Percentiles rank a stretch among this genome's conserved stretches.
Conservation (phyloP, 176 grass and related monocot genomes). For the Juncus inflexus region DNA sequence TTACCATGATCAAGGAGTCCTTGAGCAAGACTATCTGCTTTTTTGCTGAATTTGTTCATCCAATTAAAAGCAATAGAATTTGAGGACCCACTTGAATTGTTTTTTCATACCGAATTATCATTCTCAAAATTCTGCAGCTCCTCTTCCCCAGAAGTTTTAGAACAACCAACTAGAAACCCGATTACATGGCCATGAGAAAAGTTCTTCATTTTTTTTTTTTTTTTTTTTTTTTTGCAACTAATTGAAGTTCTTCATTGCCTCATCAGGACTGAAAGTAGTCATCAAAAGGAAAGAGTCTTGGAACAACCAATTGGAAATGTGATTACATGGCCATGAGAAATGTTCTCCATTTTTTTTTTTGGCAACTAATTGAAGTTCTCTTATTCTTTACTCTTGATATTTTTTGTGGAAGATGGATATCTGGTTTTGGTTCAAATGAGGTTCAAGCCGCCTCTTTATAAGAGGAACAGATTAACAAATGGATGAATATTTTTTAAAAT, state of each 20-base stretch:
- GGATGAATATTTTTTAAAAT: background rate
- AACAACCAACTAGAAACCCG: slow-evolving; percentile 41
- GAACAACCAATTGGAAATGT: too few relatives aligned
- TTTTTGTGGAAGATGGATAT: background rate
- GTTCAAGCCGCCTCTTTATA: slow-evolving; percentile 14
- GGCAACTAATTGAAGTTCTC: background rate
- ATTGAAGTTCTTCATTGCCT: too few relatives aligned
- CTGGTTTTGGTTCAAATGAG: background rate
- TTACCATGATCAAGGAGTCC: slow-evolving; percentile 31
- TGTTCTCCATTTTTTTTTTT: too few relatives aligned
- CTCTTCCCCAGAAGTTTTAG: slow-evolving; percentile 49
- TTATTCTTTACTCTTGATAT: slow-evolving; percentile 17
- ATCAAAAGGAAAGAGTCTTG: too few relatives aligned
- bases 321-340: too few relatives aligned
- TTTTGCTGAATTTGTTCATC: slow-evolving; percentile 23
- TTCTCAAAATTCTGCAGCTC: slow-evolving; percentile 20
- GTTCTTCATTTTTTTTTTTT: slow-evolving; percentile 27
- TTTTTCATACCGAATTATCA: slow-evolving; percentile 27
- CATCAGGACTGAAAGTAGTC: too few relatives aligned
- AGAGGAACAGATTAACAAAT: background rate
- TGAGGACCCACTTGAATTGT: background rate
- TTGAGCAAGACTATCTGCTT: slow-evolving; percentile 6
- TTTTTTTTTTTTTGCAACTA: too few relatives aligned
- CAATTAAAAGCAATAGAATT: slow-evolving; percentile 16
- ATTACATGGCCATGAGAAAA: slow-evolving; percentile 38